phyloP scores from a whole-genome alignment of 75 land plant genomes.

The Pinus albicaulis region DNA sequence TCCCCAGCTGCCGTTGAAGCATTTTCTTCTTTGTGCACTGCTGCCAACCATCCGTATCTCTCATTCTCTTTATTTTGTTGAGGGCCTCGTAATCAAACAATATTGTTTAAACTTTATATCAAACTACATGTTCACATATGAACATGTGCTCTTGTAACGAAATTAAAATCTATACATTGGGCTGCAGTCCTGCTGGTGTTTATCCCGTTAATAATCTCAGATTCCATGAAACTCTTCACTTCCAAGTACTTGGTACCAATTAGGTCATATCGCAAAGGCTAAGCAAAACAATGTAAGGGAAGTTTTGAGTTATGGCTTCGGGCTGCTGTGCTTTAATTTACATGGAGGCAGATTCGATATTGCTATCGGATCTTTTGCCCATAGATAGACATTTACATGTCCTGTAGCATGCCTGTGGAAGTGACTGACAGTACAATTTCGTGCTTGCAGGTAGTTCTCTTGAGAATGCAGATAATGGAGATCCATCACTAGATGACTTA shows the following conservation, averaged over 20 bases:
- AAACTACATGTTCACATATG: too few relatives aligned
- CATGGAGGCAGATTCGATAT: neutral
- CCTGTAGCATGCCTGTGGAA: neutral
- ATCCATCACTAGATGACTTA: conserved; percentile 40
- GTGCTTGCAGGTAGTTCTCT: neutral
- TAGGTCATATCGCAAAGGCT: neutral
- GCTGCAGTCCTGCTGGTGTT: too few relatives aligned
- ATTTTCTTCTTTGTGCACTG: too few relatives aligned
- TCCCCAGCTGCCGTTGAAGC: too few relatives aligned
- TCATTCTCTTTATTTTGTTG: too few relatives aligned
- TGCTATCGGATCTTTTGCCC: neutral
- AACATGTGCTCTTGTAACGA: too few relatives aligned
- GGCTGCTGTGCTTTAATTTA: neutral
- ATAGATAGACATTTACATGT: neutral
- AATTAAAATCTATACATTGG: too few relatives aligned
- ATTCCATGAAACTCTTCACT: too few relatives aligned
- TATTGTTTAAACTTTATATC: too few relatives aligned
- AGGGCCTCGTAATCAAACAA: too few relatives aligned
- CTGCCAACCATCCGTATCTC: too few relatives aligned
- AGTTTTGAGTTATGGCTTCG: neutral
- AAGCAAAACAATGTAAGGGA: neutral
- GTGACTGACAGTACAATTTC: neutral
- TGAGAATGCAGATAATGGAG: neutral
- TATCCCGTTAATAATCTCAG: too few relatives aligned
- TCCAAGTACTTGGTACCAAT: neutral